A percentile compares a stretch with the other conserved stretches of the same genome.
Conservation (phyloP, 2,329 filamentous ascomycete species). For the Neofusicoccum laricinum region DNA sequence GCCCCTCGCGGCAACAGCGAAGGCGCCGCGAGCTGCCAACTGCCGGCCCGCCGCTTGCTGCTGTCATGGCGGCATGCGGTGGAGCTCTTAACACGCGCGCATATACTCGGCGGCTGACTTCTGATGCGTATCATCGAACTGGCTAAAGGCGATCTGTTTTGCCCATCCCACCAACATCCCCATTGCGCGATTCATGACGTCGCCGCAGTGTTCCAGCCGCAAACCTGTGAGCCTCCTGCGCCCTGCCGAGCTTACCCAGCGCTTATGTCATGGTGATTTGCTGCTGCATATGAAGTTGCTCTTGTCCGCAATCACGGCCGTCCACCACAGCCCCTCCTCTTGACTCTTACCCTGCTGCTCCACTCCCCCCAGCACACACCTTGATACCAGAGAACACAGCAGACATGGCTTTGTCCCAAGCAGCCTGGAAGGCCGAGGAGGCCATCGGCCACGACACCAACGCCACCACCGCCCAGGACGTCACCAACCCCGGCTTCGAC, state of each 20-base stretch:
- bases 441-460: conserved; percentile 65
- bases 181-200: conserved; percentile 12
- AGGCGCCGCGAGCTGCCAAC: not conserved
- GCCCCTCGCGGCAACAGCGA: not conserved
- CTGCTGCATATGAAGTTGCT: not conserved
- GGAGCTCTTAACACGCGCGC: not conserved
- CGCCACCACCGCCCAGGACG: conserved; percentile 64
- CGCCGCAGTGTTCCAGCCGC: not conserved
- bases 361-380: not conserved
- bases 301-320: too few relatives aligned
- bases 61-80: not conserved
- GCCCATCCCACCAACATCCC: not conserved
- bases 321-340: not conserved
- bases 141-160: not conserved
- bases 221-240: not conserved
- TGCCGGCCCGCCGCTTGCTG: not conserved
- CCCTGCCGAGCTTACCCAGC: not conserved
- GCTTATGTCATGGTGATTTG: conserved; percentile 3
- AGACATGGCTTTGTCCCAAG: conserved; percentile 61
- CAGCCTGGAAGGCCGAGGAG: conserved; percentile 66
- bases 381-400: not conserved
- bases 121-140: not conserved
- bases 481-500: conserved; percentile 47
- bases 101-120: not conserved
- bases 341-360: not conserved